These are phyloP conservation scores for Candida maltosa DNA, from an alignment of 805 yeast genomes.

Conservation along the genomic window DNA sequence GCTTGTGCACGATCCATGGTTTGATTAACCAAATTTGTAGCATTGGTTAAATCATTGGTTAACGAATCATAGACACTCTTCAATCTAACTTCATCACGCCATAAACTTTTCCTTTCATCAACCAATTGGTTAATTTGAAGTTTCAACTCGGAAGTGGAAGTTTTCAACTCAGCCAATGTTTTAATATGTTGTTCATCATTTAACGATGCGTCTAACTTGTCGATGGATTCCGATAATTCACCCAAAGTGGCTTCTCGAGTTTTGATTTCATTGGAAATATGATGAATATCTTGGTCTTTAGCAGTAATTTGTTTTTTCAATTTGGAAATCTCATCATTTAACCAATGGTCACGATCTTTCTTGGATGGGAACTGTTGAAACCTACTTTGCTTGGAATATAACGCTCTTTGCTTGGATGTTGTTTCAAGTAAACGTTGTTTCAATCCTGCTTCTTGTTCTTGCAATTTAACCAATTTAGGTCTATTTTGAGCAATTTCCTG, in stretches of 20 bases:
- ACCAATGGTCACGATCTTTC: constrained; percentile 66
- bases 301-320: constrained; percentile 26
- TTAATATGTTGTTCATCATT: constrained; percentile 8
- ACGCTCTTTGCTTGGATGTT: constrained; percentile 50
- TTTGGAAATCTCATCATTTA: constrained; percentile 46
- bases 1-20: constrained; percentile 74
- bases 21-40: constrained; percentile 60
- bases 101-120: constrained; percentile 67
- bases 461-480: constrained; percentile 42
- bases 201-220: constrained; percentile 12
- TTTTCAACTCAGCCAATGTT: constrained; percentile 12
- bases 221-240: constrained; percentile 12
- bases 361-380: constrained; percentile 54
- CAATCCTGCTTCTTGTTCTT: constrained; percentile 35
- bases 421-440: constrained; percentile 39
- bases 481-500: constrained; percentile 27
- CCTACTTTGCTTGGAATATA: constrained; percentile 72
- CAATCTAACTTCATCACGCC: constrained; percentile 76
- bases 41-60: constrained; percentile 50
- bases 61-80: constrained; percentile 55
- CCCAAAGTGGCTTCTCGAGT: constrained; percentile 21
- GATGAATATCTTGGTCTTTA: constrained; percentile 20
- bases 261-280: constrained; percentile 17
- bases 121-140: constrained; percentile 40
- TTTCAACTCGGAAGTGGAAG: constrained; percentile 40